These are phyloP conservation scores for Suillus occidentalis DNA, from an alignment of 768 basidiomycete genomes.

Conservation along the genomic window DNA sequence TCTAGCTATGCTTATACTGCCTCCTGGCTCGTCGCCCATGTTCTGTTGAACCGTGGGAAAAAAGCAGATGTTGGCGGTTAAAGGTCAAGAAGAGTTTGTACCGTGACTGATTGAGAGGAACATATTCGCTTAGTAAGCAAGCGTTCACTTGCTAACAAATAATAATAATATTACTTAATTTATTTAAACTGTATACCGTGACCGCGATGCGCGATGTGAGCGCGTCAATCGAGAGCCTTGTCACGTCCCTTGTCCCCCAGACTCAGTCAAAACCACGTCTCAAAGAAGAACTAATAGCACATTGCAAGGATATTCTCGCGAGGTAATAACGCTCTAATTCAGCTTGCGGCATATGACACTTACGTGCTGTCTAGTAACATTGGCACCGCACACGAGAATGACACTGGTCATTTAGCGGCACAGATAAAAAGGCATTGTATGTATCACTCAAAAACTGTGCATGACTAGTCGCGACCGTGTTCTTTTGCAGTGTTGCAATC, in stretches of 20 bases:
- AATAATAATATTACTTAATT: no score
- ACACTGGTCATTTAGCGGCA: slow-evolving; percentile 64
- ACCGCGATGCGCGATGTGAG: slow-evolving; percentile 26
- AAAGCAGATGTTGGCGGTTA: no score
- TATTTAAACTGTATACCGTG: slow-evolving; percentile 1
- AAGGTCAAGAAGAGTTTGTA: no score
- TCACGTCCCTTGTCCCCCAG: slow-evolving; percentile 51
- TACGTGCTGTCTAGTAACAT: slow-evolving; percentile 55
- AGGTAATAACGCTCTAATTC: slow-evolving; percentile 45
- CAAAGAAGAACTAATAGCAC: slow-evolving; percentile 57
- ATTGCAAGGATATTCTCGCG: slow-evolving; percentile 72
- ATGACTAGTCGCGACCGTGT: slow-evolving; percentile 10
- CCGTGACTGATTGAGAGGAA: no score
- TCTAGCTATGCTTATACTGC: no score
- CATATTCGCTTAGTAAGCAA: background rate
- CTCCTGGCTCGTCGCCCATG: no score
- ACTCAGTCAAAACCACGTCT: slow-evolving; percentile 50
- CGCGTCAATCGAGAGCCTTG: slow-evolving; percentile 30
- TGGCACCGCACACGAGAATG: slow-evolving; percentile 62
- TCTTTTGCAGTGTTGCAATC: slow-evolving; percentile 53
- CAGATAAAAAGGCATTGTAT: slow-evolving; percentile 67
- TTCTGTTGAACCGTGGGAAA: no score
- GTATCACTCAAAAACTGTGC: slow-evolving; percentile 20
- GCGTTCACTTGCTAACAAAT: background rate
- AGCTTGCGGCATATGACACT: slow-evolving; percentile 3